phyloP scores from a whole-genome alignment of 345 rosid species.

The Noccaea bulbosa region DNA sequence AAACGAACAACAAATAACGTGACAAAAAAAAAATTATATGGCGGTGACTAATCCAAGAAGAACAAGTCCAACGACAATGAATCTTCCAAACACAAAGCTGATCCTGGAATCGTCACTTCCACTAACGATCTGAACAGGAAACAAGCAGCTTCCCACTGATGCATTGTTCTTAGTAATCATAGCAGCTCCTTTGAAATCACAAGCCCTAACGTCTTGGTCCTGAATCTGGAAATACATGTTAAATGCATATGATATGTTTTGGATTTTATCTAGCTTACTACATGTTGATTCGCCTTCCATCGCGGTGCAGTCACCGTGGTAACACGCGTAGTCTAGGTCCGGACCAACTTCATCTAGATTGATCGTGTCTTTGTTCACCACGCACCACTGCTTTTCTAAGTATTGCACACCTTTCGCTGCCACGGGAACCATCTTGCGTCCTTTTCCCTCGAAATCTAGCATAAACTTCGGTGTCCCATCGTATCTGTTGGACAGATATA shows the following conservation, averaged over 20 bases:
- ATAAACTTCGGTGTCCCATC: slow-evolving; percentile 78
- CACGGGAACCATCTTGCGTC: slow-evolving; percentile 51
- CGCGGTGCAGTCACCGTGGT: slow-evolving; percentile 60
- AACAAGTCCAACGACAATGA: slow-evolving; percentile 31
- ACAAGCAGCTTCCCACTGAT: slow-evolving; percentile 51
- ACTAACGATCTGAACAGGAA: slow-evolving; percentile 63
- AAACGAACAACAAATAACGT: slow-evolving; percentile 25
- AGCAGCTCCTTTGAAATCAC: slow-evolving; percentile 70
- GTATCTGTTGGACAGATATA: slow-evolving; percentile 34
- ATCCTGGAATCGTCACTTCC: slow-evolving; percentile 43
- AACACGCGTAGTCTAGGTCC: slow-evolving; percentile 59
- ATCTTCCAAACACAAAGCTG: slow-evolving; percentile 31
- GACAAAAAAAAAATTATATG: slow-evolving; percentile 10
- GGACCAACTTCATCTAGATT: slow-evolving; percentile 16
- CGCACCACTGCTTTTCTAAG: slow-evolving; percentile 66
- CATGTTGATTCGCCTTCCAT: slow-evolving; percentile 53
- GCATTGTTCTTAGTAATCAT: slow-evolving; percentile 51
- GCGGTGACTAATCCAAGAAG: slow-evolving; percentile 32
- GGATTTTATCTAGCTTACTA: slow-evolving; percentile 34
- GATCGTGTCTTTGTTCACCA: slow-evolving; percentile 40
- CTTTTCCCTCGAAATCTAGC: slow-evolving; percentile 66
- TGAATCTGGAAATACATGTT: slow-evolving; percentile 69
- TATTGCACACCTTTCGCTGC: slow-evolving; percentile 71
- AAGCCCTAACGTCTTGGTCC: slow-evolving; percentile 60
- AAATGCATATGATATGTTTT: slow-evolving; percentile 68